Evolutionary conservation across 202 grass and related monocot genomes (phyloP).

Genomic region (Musa balbisiana): DNA sequence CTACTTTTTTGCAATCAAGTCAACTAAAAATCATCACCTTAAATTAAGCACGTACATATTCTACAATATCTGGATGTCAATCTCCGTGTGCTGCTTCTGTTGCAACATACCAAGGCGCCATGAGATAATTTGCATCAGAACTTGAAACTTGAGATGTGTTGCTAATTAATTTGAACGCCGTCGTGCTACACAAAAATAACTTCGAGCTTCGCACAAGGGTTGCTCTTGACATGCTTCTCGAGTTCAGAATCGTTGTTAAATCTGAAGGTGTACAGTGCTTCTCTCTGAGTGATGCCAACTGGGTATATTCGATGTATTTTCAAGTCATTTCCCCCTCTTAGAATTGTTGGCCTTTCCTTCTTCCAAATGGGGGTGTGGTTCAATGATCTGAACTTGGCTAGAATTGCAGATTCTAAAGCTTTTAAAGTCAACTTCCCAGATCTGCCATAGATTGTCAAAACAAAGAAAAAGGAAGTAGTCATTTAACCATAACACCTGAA

Average conservation of each 20-base stretch:
- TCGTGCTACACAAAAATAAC: constrained; percentile 71
- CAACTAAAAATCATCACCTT: too few species aligned
- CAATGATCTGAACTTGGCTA: constrained; percentile 62
- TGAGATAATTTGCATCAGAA: not conserved
- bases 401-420: constrained; percentile 50
- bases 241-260: constrained; percentile 69
- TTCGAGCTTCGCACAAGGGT: constrained; percentile 87
- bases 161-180: not conserved
- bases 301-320: constrained; percentile 80
- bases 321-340: constrained; percentile 65
- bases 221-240: constrained; percentile 63
- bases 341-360: constrained; percentile 66
- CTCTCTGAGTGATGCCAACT: constrained; percentile 67
- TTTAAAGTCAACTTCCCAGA: constrained; percentile 45
- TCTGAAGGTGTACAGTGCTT: constrained; percentile 65
- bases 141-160: not conserved
- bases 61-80: too few species aligned
- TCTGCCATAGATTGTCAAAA: constrained; percentile 31
- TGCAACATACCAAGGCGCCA: too few species aligned
- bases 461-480: not conserved
- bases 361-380: constrained; percentile 82
- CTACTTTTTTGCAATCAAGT: too few species aligned
- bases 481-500: too few species aligned
- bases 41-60: too few species aligned
- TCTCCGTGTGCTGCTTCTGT: too few species aligned